Conservation (phyloP, 2,329 filamentous ascomycete species). For the Ceratocystis harringtonii region DNA sequence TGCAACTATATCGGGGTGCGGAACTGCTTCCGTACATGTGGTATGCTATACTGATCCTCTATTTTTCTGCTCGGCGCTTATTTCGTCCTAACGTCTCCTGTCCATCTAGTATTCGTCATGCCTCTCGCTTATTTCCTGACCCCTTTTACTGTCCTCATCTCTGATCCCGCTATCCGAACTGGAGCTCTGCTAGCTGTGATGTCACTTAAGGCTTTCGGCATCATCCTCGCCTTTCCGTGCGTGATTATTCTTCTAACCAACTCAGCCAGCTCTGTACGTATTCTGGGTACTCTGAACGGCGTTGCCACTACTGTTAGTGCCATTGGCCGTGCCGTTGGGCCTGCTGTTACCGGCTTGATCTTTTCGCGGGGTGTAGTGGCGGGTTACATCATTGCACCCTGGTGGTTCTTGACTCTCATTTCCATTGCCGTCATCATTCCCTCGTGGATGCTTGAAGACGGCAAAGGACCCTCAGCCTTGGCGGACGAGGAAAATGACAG, state of each 20-base stretch:
- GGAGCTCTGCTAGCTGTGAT: conserved; percentile 51
- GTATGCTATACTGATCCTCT: conserved; percentile 23
- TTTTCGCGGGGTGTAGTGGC: conserved; percentile 64
- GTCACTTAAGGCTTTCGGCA: conserved; percentile 55
- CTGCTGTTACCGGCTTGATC: conserved; percentile 53
- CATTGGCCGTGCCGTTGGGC: conserved; percentile 64
- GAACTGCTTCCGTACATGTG: conserved; percentile 52
- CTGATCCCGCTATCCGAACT: conserved; percentile 35
- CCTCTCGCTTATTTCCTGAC: conserved; percentile 67
- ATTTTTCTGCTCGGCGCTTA: background rate
- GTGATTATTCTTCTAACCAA: conserved; percentile 85
- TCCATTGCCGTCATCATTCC: conserved; percentile 53
- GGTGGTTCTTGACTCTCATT: conserved; percentile 59
- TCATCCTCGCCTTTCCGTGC: conserved; percentile 79
- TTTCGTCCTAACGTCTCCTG: background rate
- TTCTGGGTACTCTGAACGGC: conserved; percentile 82
- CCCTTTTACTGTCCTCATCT: conserved; percentile 60
- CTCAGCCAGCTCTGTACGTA: conserved; percentile 55
- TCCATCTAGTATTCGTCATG: conserved; percentile 40
- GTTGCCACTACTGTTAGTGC: conserved; percentile 73
- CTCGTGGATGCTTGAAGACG: conserved; percentile 58
- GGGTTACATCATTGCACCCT: conserved; percentile 65
- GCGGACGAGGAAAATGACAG: conserved; percentile 19
- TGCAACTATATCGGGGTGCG: conserved; percentile 61
- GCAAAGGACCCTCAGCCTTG: conserved; percentile 44